A percentile compares a stretch with the other conserved stretches of the same genome.
phyloP scores from a whole-genome alignment of 257 asterid species.

The Nicotiana knightiana region DNA sequence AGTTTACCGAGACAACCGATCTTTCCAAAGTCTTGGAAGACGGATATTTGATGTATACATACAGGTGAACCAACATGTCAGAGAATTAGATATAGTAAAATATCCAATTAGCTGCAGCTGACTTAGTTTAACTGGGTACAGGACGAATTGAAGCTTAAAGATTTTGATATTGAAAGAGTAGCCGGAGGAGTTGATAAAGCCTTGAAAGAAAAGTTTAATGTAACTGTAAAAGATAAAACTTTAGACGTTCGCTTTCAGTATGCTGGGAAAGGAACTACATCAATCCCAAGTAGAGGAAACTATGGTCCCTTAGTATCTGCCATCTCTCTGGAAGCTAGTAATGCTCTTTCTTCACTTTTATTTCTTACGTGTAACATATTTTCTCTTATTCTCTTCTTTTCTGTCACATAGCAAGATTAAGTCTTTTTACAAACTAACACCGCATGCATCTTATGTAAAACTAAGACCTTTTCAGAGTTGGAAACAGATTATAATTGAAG shows the following conservation, averaged over 20 bases:
- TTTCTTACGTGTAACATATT: not conserved
- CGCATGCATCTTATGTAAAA: not conserved
- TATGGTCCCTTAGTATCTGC: conserved; percentile 61
- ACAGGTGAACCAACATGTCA: conserved; percentile 32
- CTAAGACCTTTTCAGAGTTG: not conserved
- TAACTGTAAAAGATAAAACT: conserved; percentile 26
- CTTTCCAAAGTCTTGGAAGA: conserved; percentile 54
- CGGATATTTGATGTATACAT: conserved; percentile 60
- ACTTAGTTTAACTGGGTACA: conserved; percentile 8
- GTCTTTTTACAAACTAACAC: not conserved
- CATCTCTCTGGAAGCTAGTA: conserved; percentile 54
- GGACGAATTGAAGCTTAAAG: conserved; percentile 33
- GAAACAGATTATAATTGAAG: not conserved
- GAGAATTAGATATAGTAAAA: not conserved
- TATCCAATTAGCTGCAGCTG: not conserved
- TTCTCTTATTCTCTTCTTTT: not conserved
- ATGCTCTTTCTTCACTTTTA: not conserved
- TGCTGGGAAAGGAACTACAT: conserved; percentile 50
- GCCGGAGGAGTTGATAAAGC: conserved; percentile 43
- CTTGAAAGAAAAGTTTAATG: conserved; percentile 12
- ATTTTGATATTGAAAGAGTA: conserved; percentile 37
- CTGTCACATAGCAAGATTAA: not conserved
- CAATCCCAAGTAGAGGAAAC: conserved; percentile 38
- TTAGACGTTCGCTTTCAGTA: conserved; percentile 41
- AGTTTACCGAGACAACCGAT: conserved; percentile 34